A percentile compares a stretch with the other conserved stretches of the same genome.
These are phyloP conservation scores for Mesotaenium endlicherianum DNA, from an alignment of 139 green algal genomes.

Conservation along the genomic window DNA sequence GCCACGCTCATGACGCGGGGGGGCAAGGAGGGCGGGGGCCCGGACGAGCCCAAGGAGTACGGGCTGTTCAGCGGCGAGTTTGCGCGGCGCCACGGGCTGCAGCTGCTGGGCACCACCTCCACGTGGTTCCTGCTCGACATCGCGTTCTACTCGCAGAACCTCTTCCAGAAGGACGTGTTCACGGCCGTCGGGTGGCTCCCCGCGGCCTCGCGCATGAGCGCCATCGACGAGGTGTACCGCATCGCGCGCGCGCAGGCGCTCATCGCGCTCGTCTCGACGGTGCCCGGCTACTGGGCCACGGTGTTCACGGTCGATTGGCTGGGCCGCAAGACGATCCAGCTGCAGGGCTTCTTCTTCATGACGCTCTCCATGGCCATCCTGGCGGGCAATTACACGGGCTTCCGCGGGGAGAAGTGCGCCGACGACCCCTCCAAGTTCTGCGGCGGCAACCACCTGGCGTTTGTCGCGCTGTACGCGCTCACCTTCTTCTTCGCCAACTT, in stretches of 20 bases:
- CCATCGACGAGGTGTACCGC: constrained; percentile 42
- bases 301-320: constrained; percentile 53
- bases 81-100: constrained; percentile 20
- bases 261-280: constrained; percentile 36
- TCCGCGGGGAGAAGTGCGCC: not conserved
- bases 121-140: constrained; percentile 60
- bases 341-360: constrained; percentile 61
- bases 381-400: constrained; percentile 3
- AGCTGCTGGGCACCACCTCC: constrained; percentile 46
- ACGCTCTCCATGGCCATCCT: constrained; percentile 55
- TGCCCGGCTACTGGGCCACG: constrained; percentile 50
- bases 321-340: constrained; percentile 53
- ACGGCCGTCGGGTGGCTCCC: constrained; percentile 39
- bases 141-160: constrained; percentile 60
- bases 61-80: constrained; percentile 38
- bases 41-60: too few relatives aligned
- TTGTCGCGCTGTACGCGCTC: constrained; percentile 42
- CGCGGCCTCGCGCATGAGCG: constrained; percentile 20
- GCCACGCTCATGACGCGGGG: too few relatives aligned
- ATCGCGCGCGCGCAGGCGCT: constrained; percentile 38
- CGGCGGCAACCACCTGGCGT: constrained; percentile 19
- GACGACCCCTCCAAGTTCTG: not conserved
- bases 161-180: constrained; percentile 55
- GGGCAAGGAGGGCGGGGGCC: too few relatives aligned
- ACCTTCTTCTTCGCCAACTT: constrained; percentile 67